Percentiles rank a stretch among this genome's conserved stretches.
These are phyloP conservation scores for Colletotrichum somersetense DNA, from an alignment of 2,329 filamentous ascomycete species.

Conservation along the genomic window DNA sequence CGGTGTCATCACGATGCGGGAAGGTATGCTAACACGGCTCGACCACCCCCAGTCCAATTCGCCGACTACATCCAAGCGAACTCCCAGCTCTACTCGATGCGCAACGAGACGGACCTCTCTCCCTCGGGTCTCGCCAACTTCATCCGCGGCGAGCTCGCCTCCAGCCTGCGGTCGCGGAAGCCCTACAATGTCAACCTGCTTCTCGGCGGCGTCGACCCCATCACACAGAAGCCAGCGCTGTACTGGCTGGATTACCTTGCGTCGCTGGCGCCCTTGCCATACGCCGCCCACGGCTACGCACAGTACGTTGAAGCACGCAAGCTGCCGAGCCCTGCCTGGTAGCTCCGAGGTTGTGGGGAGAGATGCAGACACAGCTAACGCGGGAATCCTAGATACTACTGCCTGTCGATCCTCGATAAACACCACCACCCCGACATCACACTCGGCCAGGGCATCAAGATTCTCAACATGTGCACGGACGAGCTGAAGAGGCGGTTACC, in stretches of 20 bases:
- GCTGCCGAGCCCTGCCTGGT: constrained; percentile 35
- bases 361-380: constrained; percentile 44
- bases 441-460: constrained; percentile 89
- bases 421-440: constrained; percentile 96
- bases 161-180: constrained; percentile 88
- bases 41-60: constrained; percentile 82
- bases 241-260: constrained; percentile 99
- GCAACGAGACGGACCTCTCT: constrained; percentile 92
- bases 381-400: constrained; percentile 81
- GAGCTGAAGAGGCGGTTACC: constrained; percentile 97
- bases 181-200: constrained; percentile 98
- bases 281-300: constrained; percentile 97
- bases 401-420: constrained; percentile 96
- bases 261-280: constrained; percentile 87
- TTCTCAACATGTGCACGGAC: constrained; percentile 94
- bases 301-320: constrained; percentile 71
- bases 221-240: constrained; percentile 88
- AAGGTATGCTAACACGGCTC: constrained; percentile 41
- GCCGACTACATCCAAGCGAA: constrained; percentile 99
- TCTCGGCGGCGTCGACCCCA: constrained; percentile 92
- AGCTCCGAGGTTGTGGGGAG: not conserved
- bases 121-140: constrained; percentile 92
- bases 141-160: constrained; percentile 92
- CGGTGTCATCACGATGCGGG: constrained; percentile 3
- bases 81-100: constrained; percentile 97